Conservation (phyloP, 805 yeast species). For the Wickerhamomyces canadensis region DNA sequence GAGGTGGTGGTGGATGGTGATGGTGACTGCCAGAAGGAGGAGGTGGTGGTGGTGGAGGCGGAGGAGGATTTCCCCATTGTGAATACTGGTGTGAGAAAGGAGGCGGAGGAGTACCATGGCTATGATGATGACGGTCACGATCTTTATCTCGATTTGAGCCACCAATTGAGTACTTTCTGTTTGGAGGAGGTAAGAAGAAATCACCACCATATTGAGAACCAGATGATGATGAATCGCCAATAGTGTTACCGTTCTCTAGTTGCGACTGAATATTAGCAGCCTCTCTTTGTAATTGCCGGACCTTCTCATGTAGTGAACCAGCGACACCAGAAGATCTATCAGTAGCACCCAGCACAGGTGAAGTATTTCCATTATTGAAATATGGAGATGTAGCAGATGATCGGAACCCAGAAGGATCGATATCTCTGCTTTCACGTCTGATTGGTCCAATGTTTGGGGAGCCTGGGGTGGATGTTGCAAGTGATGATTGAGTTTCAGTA, state of each 20-base stretch:
- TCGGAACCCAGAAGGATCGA: slow-evolving; percentile 1
- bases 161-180: not conserved
- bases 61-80: slow-evolving; percentile 2
- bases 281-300: slow-evolving; percentile 18
- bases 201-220: not conserved
- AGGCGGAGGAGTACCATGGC: slow-evolving; percentile 1
- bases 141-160: not conserved
- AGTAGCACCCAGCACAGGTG: slow-evolving; percentile 5
- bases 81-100: slow-evolving; percentile 5
- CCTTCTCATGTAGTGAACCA: slow-evolving; percentile 16
- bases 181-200: not conserved
- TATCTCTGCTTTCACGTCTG: slow-evolving; percentile 1
- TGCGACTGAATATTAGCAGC: slow-evolving; percentile 20
- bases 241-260: slow-evolving; percentile 5
- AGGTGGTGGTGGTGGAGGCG: slow-evolving; percentile 5
- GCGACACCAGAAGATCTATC: slow-evolving; percentile 5
- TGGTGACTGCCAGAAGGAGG: not conserved
- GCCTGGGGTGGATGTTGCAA: not conserved
- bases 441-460: slow-evolving; percentile 4
- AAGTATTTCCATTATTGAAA: slow-evolving; percentile 5
- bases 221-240: not conserved
- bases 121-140: slow-evolving; percentile 3
- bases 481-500: not conserved
- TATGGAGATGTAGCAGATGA: slow-evolving; percentile 14
- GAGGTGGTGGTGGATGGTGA: slow-evolving; percentile 7